Evolutionary conservation across 257 asterid genomes (phyloP).

Genomic region (Solanum gracilifrons): DNA sequence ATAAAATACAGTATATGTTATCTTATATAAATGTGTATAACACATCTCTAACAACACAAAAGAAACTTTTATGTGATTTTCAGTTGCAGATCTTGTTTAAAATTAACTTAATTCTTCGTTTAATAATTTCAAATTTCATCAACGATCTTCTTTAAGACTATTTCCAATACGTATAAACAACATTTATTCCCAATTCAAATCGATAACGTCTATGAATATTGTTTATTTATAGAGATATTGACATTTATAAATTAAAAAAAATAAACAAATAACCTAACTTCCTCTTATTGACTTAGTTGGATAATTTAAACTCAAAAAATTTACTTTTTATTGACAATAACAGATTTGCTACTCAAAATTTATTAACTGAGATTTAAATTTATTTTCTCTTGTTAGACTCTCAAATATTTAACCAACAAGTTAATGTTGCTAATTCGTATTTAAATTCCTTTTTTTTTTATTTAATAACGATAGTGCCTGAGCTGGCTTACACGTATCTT

Average conservation of each 20-base stretch:
- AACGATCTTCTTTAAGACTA: neutral
- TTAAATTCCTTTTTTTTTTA: neutral
- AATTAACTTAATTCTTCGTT: neutral
- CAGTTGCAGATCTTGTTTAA: neutral
- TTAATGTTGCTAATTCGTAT: neutral
- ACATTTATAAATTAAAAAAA: neutral
- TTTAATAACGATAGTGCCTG: rapidly evolving
- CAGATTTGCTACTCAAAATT: neutral
- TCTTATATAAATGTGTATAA: too few species aligned
- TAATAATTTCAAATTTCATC: neutral
- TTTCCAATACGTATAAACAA: neutral
- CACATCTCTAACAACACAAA: too few species aligned
- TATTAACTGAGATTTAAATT: neutral
- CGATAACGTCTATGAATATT: neutral
- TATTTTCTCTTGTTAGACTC: neutral
- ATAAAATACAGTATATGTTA: too few species aligned
- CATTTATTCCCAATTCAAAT: neutral
- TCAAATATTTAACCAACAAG: neutral
- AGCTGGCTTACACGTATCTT: neutral
- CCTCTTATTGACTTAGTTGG: neutral
- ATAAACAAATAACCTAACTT: neutral
- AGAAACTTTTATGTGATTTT: too few species aligned
- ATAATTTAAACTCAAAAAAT: too few species aligned
- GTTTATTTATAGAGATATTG: neutral
- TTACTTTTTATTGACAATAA: neutral